These are phyloP conservation scores for Panaeolus papilionaceus DNA, from an alignment of 768 basidiomycete genomes.

Conservation along the genomic window DNA sequence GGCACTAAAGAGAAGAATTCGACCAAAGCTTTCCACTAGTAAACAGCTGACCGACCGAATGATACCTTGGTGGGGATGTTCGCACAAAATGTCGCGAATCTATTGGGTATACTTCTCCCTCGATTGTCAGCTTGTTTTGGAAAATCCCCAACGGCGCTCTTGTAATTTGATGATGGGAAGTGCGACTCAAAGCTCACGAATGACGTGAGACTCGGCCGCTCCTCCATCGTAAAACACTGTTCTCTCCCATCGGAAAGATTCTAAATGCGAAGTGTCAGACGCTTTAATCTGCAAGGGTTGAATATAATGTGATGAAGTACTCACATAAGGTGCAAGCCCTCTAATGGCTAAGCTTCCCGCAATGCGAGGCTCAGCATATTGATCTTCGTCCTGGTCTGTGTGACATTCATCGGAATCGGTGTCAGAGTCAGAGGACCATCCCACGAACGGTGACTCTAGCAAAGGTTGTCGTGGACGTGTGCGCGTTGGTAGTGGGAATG, in stretches of 20 bases:
- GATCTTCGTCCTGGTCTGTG: background rate
- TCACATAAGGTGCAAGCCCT: slow-evolving; percentile 1
- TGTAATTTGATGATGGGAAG: background rate
- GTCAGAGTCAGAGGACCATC: slow-evolving; percentile 3
- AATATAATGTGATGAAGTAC: background rate
- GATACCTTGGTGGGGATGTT: background rate
- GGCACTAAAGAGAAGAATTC: background rate
- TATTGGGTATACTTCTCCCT: slow-evolving; percentile 6
- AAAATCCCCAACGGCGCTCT: background rate
- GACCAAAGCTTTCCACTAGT: background rate
- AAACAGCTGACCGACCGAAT: slow-evolving; percentile 4
- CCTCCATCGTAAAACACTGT: background rate
- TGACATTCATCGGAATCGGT: background rate
- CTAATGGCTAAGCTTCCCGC: background rate
- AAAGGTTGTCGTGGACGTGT: background rate
- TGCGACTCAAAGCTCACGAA: background rate
- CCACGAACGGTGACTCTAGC: background rate
- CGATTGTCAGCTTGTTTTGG: background rate
- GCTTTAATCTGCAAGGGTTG: background rate
- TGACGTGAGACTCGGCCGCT: background rate
- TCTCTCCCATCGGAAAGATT: slow-evolving; percentile 4
- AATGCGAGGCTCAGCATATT: background rate
- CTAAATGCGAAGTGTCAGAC: background rate
- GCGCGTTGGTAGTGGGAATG: background rate
- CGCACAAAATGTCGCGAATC: slow-evolving; percentile 7